These are phyloP conservation scores for Hypoxylon fuscum DNA, from an alignment of 495 filamentous ascomycete species.

Conservation along the genomic window DNA sequence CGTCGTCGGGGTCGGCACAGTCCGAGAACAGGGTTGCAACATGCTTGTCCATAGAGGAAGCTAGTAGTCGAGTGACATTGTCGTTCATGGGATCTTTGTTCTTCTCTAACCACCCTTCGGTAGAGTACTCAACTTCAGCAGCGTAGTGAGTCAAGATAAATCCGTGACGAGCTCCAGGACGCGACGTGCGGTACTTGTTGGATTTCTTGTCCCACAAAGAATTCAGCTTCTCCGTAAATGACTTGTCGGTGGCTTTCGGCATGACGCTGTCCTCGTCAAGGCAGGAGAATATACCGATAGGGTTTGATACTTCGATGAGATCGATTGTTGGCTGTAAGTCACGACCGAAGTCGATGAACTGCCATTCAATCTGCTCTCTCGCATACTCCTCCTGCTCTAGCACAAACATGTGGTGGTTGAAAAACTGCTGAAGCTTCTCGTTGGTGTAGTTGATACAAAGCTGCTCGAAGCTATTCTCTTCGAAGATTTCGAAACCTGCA, in stretches of 20 bases:
- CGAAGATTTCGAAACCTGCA: constrained; percentile 98
- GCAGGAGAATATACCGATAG: constrained; percentile 98
- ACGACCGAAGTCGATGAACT: constrained; percentile 98
- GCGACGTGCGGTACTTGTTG: constrained; percentile 87
- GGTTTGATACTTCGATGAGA: constrained; percentile 93
- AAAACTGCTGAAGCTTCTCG: constrained; percentile 99
- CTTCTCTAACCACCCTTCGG: constrained; percentile 96
- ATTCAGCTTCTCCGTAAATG: constrained; percentile 97
- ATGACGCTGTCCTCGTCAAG: constrained; percentile 98
- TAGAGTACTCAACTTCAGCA: constrained; percentile 96
- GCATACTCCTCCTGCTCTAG: constrained; percentile 99
- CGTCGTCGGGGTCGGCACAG: constrained; percentile 79
- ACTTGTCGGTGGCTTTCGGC: constrained; percentile 97
- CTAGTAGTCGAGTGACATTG: constrained; percentile 89
- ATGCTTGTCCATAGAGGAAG: constrained; percentile 81
- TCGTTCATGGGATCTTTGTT: constrained; percentile 99
- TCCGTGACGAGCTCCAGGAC: constrained; percentile 76
- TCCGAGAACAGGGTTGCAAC: constrained; percentile 87
- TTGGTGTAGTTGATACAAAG: constrained; percentile 99
- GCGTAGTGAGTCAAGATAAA: constrained; percentile 99
- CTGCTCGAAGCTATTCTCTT: constrained; percentile 98
- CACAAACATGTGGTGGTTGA: constrained; percentile 99
- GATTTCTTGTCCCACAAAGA: constrained; percentile 96
- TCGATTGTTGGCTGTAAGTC: constrained; percentile 99
- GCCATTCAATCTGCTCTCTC: constrained; percentile 98